Base-by-base conservation (phyloP, 2,329 filamentous ascomycete species). In the Raffaelea ambrosiae region DNA sequence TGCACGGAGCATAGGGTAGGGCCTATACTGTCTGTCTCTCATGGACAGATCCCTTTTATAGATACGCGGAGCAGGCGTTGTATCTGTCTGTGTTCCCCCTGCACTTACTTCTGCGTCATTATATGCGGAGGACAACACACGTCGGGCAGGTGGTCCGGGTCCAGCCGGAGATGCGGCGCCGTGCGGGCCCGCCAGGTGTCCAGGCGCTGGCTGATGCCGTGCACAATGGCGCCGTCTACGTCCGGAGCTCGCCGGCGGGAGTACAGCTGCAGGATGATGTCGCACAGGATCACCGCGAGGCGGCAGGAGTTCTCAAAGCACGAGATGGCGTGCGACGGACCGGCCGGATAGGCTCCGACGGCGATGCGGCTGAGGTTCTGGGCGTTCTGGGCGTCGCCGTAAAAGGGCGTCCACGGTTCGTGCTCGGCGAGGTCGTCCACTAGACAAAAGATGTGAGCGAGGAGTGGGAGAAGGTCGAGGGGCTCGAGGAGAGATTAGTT, bases 281-380 rank as follows among this genome's bases (percentile, higher is more conserved):
- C 55, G 46, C 54, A 57, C 33, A 59, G 46, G 39, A 59, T 58
- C 21, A 58, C 52, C 16, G 56, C 46, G 3, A 59, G 50, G 20
- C 55, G 56, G 46, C 56, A 58, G 39, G 53, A 53, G 46, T 55
- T 54, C 40, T 51, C 55, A 43, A 57, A 58, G 49, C 55, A 57
- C n/a, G 56, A 57, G 20, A 55, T 53, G 47, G 52, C 49, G 47
- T 57, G 55, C 16, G 51, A 48, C 22, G 54, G 53, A 40, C 54
- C 54, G 3, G 53, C 49, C 18, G 58, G 57, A 29, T 60, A 60
- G 8, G 57, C 41, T 14, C 33, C n/a, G n/a, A n/a, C n/a, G n/a
- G n/a, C n/a, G n/a, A n/a, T n/a, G n/a, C n/a, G n/a, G n/a, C n/a
- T n/a, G n/a, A n/a, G n/a, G 35, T 38, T 38, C 7, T 19, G 13